Evolutionary conservation across 2,329 filamentous ascomycete species (phyloP), one percentile per base, ranked within the genome.

Genomic region (Trichoderma cornu-damae): DNA sequence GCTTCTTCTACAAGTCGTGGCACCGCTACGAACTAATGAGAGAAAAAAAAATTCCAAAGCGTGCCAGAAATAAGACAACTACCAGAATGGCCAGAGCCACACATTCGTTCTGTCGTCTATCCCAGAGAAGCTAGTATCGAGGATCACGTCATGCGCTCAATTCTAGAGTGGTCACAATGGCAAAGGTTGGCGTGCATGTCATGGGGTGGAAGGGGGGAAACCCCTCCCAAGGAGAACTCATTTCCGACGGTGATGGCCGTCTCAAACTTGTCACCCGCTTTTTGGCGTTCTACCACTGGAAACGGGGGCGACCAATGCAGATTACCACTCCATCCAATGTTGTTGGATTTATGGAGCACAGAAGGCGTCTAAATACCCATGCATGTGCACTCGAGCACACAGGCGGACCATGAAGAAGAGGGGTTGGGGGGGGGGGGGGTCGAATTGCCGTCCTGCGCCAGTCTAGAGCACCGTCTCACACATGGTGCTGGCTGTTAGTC

Each of bases 361-460:
- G 7, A 11, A 32, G 14, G 16, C 6, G 16, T 24, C 6, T 38
- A 38, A 11, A 32, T 11, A 32, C 30, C 3, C 38, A 24, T 14
- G 38, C 20, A 22, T 42, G 11, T 24, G 38, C 38, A 42, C 20
- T 42, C 12, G 5, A 37, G 30, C 20, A 38, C n/a, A n/a, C n/a
- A n/a, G n/a, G n/a, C n/a, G 8, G 6, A 14, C n/a, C n/a, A 24
- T 14, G 22, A 11, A 20, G 22, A n/a, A 18, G 26, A 24, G 8
- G 6, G 11, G 22, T 11, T 20, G 28, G 30, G 26, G 26, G n/a
- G n/a, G 34, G 28, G 34, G 42, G 8, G 28, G 9, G n/a, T n/a
- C n/a, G n/a, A n/a, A n/a, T n/a, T n/a, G n/a, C n/a, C 7, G 28
- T 35, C 55, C 63, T 63, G 61, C 47, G 57, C 62, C 63, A 61